Evolutionary conservation across 352 stramenopile genomes (phyloP), one percentile per base, ranked within the genome.

Genomic region (Pythium brassicae): DNA sequence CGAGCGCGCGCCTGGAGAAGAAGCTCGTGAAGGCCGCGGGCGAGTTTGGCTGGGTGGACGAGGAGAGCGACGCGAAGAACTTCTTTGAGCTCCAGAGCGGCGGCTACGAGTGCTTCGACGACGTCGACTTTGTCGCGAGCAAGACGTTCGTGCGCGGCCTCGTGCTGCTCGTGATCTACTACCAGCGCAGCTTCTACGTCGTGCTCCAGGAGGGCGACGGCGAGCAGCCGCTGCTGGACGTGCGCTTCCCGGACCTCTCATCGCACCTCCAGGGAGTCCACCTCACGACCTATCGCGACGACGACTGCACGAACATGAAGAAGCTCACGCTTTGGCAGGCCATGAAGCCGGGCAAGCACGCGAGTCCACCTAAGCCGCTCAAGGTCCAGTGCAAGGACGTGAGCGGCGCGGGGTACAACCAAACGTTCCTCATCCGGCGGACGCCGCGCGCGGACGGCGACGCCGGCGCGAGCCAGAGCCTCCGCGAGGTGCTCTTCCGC

Each of bases 81-180:
- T 98, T 98, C 68, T 98, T 98, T 60, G 93, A 98, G 69, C 65
- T 98, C n/a, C 73, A 95, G 50, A 92, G 79, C 40, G 78, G 86
- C 29, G 83, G 82, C n/a, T 92, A 89, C 51, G 76, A 92, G 35
- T 91, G 83, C 61, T 92, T 93, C 52, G 85, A 92, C 57, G 85
- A 77, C 29, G 68, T 95, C 15, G 86, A 95, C 47, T 67, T 94
- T 32, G 80, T 91, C n/a, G 86, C 84, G 17, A 92, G 78, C 74
- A 94, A 94, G 62, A 95, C 82, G 2, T 95, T 92, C 59, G 81
- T 93, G 23, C 80, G 82, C 53, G 83, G 86, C 0, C 74, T 95
- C 44, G 72, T 95, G 50, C 69, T 94, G 27, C 58, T 92, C 12
- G 76, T 92, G 17, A 89, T 94, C 34, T 95, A 91, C 66, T 95